Percentiles rank a stretch among this genome's conserved stretches.
phyloP scores from a whole-genome alignment of 1,139 yeast genomes.

The Hanseniaspora sp. region DNA sequence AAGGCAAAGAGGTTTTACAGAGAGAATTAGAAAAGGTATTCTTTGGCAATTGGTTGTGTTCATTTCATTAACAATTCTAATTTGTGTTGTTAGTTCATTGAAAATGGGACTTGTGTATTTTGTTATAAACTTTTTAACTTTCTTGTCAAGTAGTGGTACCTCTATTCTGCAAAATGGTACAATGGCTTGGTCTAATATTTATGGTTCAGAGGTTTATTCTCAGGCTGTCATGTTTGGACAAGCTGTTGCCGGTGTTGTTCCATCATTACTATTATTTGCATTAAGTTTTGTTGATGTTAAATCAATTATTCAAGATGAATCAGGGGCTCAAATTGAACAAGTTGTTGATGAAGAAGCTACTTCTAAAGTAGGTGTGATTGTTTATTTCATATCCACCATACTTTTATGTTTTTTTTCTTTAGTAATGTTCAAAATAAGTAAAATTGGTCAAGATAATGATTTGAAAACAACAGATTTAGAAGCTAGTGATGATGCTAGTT shows the following conservation, averaged over 20 bases:
- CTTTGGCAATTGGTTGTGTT: conserved; percentile 47
- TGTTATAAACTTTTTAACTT: conserved; percentile 47
- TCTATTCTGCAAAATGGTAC: conserved; percentile 80
- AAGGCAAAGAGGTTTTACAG: conserved; percentile 54
- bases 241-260: conserved; percentile 85
- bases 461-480: neutral
- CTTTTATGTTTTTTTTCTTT: conserved; percentile 45
- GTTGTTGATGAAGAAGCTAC: conserved; percentile 29
- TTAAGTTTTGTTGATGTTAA: conserved; percentile 40
- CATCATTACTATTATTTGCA: conserved; percentile 61
- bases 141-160: conserved; percentile 52
- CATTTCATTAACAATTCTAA: conserved; percentile 31
- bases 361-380: conserved; percentile 41
- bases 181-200: conserved; percentile 72
- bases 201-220: conserved; percentile 59
- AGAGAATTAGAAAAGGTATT: conserved; percentile 52
- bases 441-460: conserved; percentile 17
- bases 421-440: conserved; percentile 27
- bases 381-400: conserved; percentile 63
- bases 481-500: neutral
- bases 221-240: conserved; percentile 93
- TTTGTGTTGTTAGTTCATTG: conserved; percentile 17
- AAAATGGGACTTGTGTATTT: conserved; percentile 34
- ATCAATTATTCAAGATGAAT: neutral
- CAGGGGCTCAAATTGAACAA: conserved; percentile 18